Evolutionary conservation across 2,329 filamentous ascomycete genomes (phyloP), one percentile per base, ranked within the genome.

Genomic region (Aureobasidium pullulans): DNA sequence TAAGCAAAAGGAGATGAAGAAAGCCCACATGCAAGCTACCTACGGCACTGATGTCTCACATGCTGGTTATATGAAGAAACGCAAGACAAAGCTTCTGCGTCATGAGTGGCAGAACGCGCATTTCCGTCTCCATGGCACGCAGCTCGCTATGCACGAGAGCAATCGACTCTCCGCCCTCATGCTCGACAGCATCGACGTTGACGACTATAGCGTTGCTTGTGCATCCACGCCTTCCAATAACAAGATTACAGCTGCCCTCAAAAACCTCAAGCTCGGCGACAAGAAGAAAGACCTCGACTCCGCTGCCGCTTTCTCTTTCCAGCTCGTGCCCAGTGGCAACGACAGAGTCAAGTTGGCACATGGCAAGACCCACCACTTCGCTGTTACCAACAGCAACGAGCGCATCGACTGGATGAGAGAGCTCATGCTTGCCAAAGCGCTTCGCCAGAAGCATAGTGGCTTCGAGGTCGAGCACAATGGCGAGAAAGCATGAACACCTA

Each of bases 381-480:
- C 93, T 0, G 93, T 96, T 66, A 88, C 87, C 75, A 84, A 81
- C 67, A 83, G 91, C 13, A 90, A 96, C 69, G 89, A 96, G 71
- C 83, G 93, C 62, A 96, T 97, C 68, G 93, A 96, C 72, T 99
- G 94, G 94, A 95, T 95, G 90, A 81, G 90, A 58, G 90, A 95
- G 80, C 77, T 95, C 62, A 95, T 95, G 90, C 83, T 95, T 47
- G 90, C 90, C 57, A 94, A 94, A 77, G 90, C 90, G 16, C 77
- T 90, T 70, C 89, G 86, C 78, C 87, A 90, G 74, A 94, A 92
- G 81, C 85, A 84, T 48, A 86, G 90, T 66, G 90, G 90, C 16
- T 93, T 88, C 66, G 88, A 92, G 75, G 84, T 94, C 16, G 57
- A 53, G 53, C 53, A 60, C 23, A 61, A 61, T 32, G 59, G 59